These are phyloP conservation scores for Scopulariopsis brevicaulis DNA, from an alignment of 2,329 filamentous ascomycete species.

Conservation along the genomic window DNA sequence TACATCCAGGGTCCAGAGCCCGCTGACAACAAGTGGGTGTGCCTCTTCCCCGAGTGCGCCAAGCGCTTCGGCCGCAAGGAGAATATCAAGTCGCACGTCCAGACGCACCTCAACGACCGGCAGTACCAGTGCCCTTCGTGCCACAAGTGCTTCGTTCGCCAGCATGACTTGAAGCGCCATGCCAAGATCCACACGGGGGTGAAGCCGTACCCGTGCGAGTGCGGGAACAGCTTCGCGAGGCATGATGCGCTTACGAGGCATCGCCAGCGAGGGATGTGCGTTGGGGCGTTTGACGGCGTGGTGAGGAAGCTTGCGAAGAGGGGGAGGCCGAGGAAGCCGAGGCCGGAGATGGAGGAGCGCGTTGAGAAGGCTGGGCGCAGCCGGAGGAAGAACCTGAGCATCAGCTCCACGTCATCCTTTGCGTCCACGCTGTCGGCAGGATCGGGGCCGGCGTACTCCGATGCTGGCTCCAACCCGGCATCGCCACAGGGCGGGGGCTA, in stretches of 20 bases:
- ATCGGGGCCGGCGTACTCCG: constrained; percentile 39
- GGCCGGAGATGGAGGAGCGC: constrained; percentile 44
- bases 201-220: constrained; percentile 91
- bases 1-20: constrained; percentile 65
- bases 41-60: constrained; percentile 65
- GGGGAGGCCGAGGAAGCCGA: constrained; percentile 51
- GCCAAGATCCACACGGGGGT: constrained; percentile 95
- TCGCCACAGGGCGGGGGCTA: constrained; percentile 34
- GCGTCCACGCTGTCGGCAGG: too few species aligned
- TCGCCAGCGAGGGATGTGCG: constrained; percentile 90
- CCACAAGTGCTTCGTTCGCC: constrained; percentile 89
- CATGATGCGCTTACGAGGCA: constrained; percentile 93
- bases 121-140: constrained; percentile 92
- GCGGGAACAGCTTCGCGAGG: constrained; percentile 86
- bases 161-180: constrained; percentile 94
- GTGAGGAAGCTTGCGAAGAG: constrained; percentile 49
- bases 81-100: constrained; percentile 97
- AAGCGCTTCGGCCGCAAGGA: constrained; percentile 95
- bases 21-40: constrained; percentile 68
- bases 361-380: constrained; percentile 41
- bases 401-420: constrained; percentile 33
- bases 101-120: constrained; percentile 92
- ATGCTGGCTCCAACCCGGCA: constrained; percentile 38
- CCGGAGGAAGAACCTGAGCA: constrained; percentile 36
- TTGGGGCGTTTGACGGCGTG: constrained; percentile 80